These are phyloP conservation scores for Xylogone sp. DNA, from an alignment of 2,329 filamentous ascomycete genomes.

Conservation along the genomic window DNA sequence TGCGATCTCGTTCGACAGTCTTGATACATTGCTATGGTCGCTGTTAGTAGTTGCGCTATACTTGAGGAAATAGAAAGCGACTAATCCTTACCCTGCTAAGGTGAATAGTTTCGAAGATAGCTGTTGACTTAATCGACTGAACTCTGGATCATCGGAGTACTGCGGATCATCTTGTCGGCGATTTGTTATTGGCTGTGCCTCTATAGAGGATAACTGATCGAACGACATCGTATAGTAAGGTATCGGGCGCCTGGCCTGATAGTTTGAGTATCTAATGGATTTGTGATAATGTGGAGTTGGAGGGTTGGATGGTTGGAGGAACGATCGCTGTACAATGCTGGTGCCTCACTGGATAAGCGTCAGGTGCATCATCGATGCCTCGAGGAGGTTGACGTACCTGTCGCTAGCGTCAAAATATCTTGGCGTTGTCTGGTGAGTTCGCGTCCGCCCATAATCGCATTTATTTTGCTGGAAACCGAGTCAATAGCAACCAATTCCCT, in stretches of 20 bases:
- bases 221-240: constrained; percentile 68
- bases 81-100: constrained; percentile 55
- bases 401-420: background rate
- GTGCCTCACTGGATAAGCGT: background rate
- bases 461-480: constrained; percentile 16
- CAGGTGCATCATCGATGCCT: constrained; percentile 12
- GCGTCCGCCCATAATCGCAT: constrained; percentile 7
- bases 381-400: constrained; percentile 19
- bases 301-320: background rate
- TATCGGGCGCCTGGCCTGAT: background rate
- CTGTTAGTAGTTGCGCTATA: background rate
- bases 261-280: background rate
- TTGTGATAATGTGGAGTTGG: background rate
- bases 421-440: constrained; percentile 7
- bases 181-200: constrained; percentile 70
- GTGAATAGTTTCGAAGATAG: constrained; percentile 87
- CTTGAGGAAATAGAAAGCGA: background rate
- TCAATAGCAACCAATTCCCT: constrained; percentile 20
- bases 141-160: constrained; percentile 91
- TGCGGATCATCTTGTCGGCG: constrained; percentile 66
- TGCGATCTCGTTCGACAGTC: constrained; percentile 77
- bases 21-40: constrained; percentile 66
- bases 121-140: constrained; percentile 75
- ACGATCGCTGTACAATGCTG: background rate
- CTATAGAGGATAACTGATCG: constrained; percentile 78